Evolutionary conservation across 2,329 filamentous ascomycete species (phyloP), one percentile per base, ranked within the genome.

Genomic region (Aspergillus flavus): DNA sequence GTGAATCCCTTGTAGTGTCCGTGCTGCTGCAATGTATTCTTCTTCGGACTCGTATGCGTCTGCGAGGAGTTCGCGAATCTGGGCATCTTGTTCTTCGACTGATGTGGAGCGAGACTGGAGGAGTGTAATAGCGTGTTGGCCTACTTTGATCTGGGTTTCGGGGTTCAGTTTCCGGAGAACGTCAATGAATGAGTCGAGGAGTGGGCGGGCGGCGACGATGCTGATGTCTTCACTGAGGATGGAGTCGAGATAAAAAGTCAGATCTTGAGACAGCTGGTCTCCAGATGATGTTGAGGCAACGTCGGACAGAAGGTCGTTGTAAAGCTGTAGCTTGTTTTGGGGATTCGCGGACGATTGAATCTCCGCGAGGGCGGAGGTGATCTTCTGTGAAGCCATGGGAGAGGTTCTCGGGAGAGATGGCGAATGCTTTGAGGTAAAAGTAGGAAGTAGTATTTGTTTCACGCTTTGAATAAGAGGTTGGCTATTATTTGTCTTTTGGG

Each of bases 61-160:
- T 23, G 94, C 94, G 21, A 97, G 84, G 59, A 93, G 86, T 73
- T 94, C 89, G 67, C 93, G 91, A 59, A 97, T 84, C 52, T 87
- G 83, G 6, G 91, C 91, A 71, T 91, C 88, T 77, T 96, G 93
- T 76, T 98, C 94, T 78, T 95, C 89, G 73, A 93, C 95, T 2
- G 90, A 91, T 75, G 91, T 79, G 79, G 89, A 85, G 65, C 87
- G 86, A 76, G 90, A 79, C 75, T 85, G 76, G 58, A 97, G 85
- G 50, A 88, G 82, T 57, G 84, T 80, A 48, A 96, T 85, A n/a
- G 92, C 86, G 74, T 91, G 87, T 71, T 87, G 85, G 70, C 91
- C 93, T 54, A 93, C 90, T 68, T 89, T 86, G 71, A 96, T 90
- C 80, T 90, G 90, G 65, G 89, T 81, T 64, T 91, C 87, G 19